A percentile compares a stretch with the other conserved stretches of the same genome.
phyloP scores from a whole-genome alignment of 2,329 filamentous ascomycete species.

The Basipetospora sp. region DNA sequence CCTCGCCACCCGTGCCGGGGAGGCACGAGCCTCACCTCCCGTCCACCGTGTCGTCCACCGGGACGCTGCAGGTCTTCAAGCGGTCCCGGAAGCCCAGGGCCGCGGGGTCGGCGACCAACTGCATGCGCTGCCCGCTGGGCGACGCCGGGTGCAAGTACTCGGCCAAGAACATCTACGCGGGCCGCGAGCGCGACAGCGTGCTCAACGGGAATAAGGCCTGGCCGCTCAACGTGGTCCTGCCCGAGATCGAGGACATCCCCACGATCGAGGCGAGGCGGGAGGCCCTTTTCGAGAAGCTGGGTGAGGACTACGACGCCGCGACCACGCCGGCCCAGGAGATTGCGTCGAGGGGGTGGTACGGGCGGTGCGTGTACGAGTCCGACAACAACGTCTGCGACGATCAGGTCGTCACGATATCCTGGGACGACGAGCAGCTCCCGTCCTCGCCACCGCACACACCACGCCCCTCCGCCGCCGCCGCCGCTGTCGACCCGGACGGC shows the following conservation, averaged over 20 bases:
- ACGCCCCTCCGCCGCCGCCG: conserved; percentile 3
- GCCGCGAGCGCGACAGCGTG: conserved; percentile 44
- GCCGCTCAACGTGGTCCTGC: conserved; percentile 80
- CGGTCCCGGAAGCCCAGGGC: conserved; percentile 57
- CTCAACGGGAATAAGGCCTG: conserved; percentile 46
- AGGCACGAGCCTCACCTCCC: conserved; percentile 53
- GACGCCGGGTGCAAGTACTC: conserved; percentile 71
- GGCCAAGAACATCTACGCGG: conserved; percentile 67
- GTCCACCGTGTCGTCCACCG: conserved; percentile 57
- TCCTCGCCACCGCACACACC: neutral
- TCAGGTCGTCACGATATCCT: conserved; percentile 74
- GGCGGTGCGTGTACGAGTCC: conserved; percentile 84
- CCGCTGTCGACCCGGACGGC: neutral
- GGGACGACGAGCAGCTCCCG: conserved; percentile 45
- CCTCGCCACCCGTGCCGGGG: conserved; percentile 35
- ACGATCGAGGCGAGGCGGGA: conserved; percentile 23
- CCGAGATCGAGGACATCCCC: conserved; percentile 72
- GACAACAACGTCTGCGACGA: conserved; percentile 93
- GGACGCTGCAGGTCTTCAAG: conserved; percentile 65
- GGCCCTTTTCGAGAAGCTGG: conserved; percentile 28
- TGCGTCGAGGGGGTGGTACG: conserved; percentile 58
- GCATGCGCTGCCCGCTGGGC: conserved; percentile 51
- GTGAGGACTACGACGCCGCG: conserved; percentile 37
- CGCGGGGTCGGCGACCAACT: conserved; percentile 72
- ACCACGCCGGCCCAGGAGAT: conserved; percentile 31